phyloP scores from a whole-genome alignment of 495 filamentous ascomycete species.

The Thozetella sp. region DNA sequence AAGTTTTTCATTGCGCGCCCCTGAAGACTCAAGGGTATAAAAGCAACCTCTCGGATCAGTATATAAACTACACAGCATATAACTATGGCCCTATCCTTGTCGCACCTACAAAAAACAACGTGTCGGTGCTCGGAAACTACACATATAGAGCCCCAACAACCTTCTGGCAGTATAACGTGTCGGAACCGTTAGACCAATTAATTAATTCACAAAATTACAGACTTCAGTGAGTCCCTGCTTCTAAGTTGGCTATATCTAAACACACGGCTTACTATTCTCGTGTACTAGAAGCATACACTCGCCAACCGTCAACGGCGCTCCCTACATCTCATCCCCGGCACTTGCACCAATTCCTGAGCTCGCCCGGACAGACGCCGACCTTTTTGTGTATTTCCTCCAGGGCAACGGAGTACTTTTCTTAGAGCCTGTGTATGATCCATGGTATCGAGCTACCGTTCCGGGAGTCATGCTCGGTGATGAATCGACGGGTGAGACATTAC shows the following conservation, averaged over 20 bases:
- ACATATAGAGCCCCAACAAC: not conserved
- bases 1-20: slow-evolving; percentile 10
- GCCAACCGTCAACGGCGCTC: too few relatives aligned
- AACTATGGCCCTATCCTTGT: slow-evolving; percentile 3
- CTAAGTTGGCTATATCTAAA: too few relatives aligned
- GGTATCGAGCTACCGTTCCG: not conserved
- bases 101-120: not conserved
- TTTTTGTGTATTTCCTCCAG: not conserved
- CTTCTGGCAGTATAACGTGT: too few relatives aligned
- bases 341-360: not conserved
- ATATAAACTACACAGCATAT: slow-evolving; percentile 7
- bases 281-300: too few relatives aligned
- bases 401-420: not conserved
- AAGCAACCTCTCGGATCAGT: not conserved
- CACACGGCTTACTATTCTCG: too few relatives aligned
- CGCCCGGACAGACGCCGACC: not conserved
- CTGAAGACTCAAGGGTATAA: slow-evolving; percentile 8
- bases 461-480: not conserved
- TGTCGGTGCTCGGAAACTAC: not conserved
- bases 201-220: too few relatives aligned
- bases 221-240: too few relatives aligned
- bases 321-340: too few relatives aligned
- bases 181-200: too few relatives aligned
- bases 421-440: not conserved
- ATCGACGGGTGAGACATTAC: not conserved